These are phyloP conservation scores for Xylaria grammica DNA, from an alignment of 495 filamentous ascomycete genomes.

Conservation along the genomic window DNA sequence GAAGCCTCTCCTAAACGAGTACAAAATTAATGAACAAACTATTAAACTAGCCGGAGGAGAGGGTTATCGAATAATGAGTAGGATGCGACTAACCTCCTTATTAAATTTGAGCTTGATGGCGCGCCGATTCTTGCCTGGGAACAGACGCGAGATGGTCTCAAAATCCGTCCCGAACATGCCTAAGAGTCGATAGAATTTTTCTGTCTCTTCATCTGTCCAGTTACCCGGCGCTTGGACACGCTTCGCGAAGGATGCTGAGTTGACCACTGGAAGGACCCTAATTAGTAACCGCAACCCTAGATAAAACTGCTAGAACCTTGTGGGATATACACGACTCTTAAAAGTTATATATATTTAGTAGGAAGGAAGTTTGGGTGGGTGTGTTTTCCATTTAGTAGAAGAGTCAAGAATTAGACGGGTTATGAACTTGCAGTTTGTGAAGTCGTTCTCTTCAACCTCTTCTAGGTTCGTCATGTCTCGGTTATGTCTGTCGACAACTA, in stretches of 20 bases:
- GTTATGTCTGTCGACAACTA: conserved; percentile 78
- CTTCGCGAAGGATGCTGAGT: conserved; percentile 73
- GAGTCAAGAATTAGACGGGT: background rate
- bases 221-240: conserved; percentile 67
- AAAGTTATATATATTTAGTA: background rate
- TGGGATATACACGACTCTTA: background rate
- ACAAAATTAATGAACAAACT: background rate
- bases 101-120: conserved; percentile 93
- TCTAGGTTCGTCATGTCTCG: conserved; percentile 49
- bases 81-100: conserved; percentile 59
- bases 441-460: conserved; percentile 80
- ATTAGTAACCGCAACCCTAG: background rate
- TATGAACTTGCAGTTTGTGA: conserved; percentile 59
- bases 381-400: too few relatives aligned
- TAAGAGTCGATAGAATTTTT: conserved; percentile 83
- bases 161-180: conserved; percentile 94
- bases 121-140: conserved; percentile 73
- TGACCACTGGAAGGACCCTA: conserved; percentile 57
- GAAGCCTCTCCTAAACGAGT: conserved; percentile 62
- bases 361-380: too few relatives aligned
- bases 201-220: conserved; percentile 80
- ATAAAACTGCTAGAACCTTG: background rate
- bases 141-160: conserved; percentile 81
- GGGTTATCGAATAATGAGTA: background rate
- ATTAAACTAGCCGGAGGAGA: background rate